phyloP scores from a whole-genome alignment of 108 stramenopile genomes.

The Epipyxis sp. region DNA sequence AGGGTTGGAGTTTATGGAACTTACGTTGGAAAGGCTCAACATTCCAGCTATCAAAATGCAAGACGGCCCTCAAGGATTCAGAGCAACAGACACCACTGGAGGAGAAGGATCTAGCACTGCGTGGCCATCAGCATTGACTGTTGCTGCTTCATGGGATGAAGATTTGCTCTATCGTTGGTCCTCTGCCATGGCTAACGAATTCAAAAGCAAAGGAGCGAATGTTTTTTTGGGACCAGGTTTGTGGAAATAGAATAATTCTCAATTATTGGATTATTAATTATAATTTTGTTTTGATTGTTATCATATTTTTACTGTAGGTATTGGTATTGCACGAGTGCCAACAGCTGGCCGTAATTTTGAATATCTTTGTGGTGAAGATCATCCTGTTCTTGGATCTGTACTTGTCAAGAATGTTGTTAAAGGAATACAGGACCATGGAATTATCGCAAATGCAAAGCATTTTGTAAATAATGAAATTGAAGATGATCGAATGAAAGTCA shows the following conservation, averaged over 20 bases:
- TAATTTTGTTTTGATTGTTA: too few species aligned
- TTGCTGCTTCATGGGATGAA: slow-evolving; percentile 26
- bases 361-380: slow-evolving; percentile 67
- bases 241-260: too few species aligned
- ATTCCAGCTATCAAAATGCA: slow-evolving; percentile 32
- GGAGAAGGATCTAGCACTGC: slow-evolving; percentile 23
- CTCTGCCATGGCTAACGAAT: slow-evolving; percentile 21
- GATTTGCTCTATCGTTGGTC: slow-evolving; percentile 7
- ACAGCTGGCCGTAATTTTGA: slow-evolving; percentile 65
- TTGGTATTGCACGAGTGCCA: slow-evolving; percentile 52
- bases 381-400: slow-evolving; percentile 54
- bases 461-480: slow-evolving; percentile 68
- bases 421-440: slow-evolving; percentile 55
- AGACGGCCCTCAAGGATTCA: slow-evolving; percentile 31
- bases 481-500: slow-evolving; percentile 54
- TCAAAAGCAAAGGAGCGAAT: slow-evolving; percentile 19
- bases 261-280: too few species aligned
- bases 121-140: slow-evolving; percentile 24
- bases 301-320: too few species aligned
- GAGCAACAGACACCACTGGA: not conserved
- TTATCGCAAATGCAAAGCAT: slow-evolving; percentile 66
- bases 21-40: not conserved
- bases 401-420: slow-evolving; percentile 52
- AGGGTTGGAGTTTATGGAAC: too few species aligned
- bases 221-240: slow-evolving; percentile 17